A percentile compares a stretch with the other conserved stretches of the same genome.
phyloP scores from a whole-genome alignment of 805 yeast genomes.

The Pichia manshurica region DNA sequence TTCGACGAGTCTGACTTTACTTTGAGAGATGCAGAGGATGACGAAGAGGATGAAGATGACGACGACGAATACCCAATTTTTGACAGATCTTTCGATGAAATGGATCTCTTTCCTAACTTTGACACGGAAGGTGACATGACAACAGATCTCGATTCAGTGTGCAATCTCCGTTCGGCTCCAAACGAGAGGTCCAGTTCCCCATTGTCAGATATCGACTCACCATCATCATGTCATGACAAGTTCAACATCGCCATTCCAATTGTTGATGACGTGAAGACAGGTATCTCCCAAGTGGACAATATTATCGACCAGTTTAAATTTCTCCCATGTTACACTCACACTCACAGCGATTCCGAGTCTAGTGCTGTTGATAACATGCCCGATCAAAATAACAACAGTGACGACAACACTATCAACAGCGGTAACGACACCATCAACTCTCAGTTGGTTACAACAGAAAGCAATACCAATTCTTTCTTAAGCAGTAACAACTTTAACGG shows the following conservation, averaged over 20 bases:
- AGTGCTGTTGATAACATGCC: neutral
- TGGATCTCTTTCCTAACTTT: neutral
- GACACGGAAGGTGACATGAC: neutral
- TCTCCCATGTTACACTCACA: neutral
- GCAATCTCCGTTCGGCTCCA: neutral
- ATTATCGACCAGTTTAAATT: slow-evolving; percentile 1
- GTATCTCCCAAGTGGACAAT: slow-evolving; percentile 1
- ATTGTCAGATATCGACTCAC: neutral
- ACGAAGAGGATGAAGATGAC: no score
- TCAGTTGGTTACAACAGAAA: neutral
- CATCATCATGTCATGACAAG: neutral
- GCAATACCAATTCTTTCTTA: neutral
- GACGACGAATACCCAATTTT: neutral
- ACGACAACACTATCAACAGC: neutral
- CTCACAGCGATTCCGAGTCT: neutral
- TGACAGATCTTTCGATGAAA: neutral
- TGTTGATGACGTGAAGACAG: neutral
- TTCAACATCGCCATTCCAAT: slow-evolving; percentile 5
- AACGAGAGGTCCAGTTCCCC: neutral
- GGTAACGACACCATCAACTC: neutral
- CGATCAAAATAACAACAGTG: neutral
- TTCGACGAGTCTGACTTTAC: neutral
- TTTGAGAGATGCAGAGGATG: neutral
- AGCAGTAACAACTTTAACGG: neutral
- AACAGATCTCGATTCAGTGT: neutral